phyloP scores from a whole-genome alignment of 768 basidiomycete species.

The Mycena galericulata region DNA sequence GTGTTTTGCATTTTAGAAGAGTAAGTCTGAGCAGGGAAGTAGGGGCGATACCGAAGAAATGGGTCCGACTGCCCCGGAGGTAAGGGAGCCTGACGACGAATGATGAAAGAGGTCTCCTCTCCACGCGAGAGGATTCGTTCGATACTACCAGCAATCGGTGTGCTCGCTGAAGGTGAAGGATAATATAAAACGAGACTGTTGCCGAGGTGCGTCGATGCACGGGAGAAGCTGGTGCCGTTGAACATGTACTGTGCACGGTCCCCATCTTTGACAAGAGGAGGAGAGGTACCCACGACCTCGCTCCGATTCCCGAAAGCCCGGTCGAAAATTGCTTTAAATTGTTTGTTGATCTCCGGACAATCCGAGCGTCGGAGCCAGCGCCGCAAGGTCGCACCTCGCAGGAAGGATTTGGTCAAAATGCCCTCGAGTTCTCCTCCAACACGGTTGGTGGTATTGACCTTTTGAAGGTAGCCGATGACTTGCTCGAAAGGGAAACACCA shows the following conservation, averaged over 20 bases:
- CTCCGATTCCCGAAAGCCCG: slow-evolving; percentile 15
- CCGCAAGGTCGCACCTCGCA: slow-evolving; percentile 23
- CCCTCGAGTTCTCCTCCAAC: slow-evolving; percentile 38
- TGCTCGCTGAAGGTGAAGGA: slow-evolving; percentile 24
- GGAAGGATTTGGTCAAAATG: slow-evolving; percentile 24
- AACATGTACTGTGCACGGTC: slow-evolving; percentile 26
- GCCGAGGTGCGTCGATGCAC: slow-evolving; percentile 29
- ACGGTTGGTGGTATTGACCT: slow-evolving; percentile 45
- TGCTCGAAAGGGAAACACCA: slow-evolving; percentile 55
- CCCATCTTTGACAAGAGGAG: slow-evolving; percentile 17
- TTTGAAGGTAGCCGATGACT: slow-evolving; percentile 51
- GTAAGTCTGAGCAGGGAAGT: slow-evolving; percentile 30
- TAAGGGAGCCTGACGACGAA: slow-evolving; percentile 24
- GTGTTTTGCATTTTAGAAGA: slow-evolving; percentile 27
- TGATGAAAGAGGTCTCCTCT: slow-evolving; percentile 14
- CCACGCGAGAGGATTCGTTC: slow-evolving; percentile 14
- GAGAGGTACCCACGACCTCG: slow-evolving; percentile 23
- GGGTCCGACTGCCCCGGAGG: slow-evolving; percentile 19
- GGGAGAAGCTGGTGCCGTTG: slow-evolving; percentile 22
- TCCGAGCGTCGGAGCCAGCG: slow-evolving; percentile 26
- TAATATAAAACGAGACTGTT: slow-evolving; percentile 32
- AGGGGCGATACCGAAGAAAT: slow-evolving; percentile 25
- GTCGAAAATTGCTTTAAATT: slow-evolving; percentile 30
- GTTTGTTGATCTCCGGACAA: slow-evolving; percentile 29
- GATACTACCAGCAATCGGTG: slow-evolving; percentile 26